These are phyloP conservation scores for Patellifolia procumbens DNA, from an alignment of 179 eudicot species.

Conservation along the genomic window DNA sequence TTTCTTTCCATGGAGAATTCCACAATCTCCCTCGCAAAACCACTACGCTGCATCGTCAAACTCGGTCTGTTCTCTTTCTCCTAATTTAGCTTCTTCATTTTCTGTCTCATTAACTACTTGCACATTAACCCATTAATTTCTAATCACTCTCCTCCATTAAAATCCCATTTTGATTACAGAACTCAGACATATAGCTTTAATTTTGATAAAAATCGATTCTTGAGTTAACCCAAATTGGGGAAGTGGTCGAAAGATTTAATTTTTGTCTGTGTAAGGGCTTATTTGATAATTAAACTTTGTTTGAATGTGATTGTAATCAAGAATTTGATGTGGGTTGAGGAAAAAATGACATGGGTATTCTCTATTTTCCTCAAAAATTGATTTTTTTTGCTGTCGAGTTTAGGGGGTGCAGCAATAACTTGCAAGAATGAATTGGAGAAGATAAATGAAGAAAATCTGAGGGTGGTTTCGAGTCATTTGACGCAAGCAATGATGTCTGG, in stretches of 20 bases:
- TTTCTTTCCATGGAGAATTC: constrained; percentile 3
- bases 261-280: too few species aligned
- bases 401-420: constrained; percentile 95
- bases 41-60: constrained; percentile 71
- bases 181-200: not conserved
- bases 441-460: constrained; percentile 67
- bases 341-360: too few species aligned
- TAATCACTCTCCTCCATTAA: too few species aligned
- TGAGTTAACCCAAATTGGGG: not conserved
- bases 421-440: constrained; percentile 86
- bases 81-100: not conserved
- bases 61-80: constrained; percentile 41
- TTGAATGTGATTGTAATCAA: not conserved
- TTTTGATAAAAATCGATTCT: not conserved
- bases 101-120: not conserved
- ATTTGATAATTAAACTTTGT: not conserved
- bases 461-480: constrained; percentile 58
- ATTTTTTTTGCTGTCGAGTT: constrained; percentile 9
- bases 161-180: too few species aligned
- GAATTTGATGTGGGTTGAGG: constrained; percentile 18
- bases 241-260: not conserved
- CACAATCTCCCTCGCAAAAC: constrained; percentile 30
- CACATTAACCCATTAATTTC: not conserved
- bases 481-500: constrained; percentile 61
- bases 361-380: not conserved